Percentiles rank a stretch among this genome's conserved stretches.
Evolutionary conservation across 2,329 filamentous ascomycete genomes (phyloP).

Genomic region (Aureobasidium subglaciale): DNA sequence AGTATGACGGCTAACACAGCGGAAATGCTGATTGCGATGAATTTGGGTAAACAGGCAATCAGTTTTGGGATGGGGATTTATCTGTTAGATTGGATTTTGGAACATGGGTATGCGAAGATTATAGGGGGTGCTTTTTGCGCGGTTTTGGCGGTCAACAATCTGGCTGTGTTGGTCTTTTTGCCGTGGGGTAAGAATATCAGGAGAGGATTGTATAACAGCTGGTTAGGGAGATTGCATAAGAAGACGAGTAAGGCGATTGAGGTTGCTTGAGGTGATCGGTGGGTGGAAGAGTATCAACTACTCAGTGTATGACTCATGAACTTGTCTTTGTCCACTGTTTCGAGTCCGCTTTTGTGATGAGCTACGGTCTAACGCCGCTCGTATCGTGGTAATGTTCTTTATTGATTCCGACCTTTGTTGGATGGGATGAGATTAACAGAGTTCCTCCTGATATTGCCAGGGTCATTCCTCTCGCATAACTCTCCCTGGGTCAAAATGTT

Average conservation of each 20-base stretch:
- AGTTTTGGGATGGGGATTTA: slow-evolving; percentile 31
- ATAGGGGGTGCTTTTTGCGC: slow-evolving; percentile 30
- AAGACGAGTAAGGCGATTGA: slow-evolving; percentile 22
- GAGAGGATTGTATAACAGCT: slow-evolving; percentile 24
- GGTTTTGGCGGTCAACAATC: slow-evolving; percentile 30
- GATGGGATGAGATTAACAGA: too few species aligned
- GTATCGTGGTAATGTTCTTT: too few species aligned
- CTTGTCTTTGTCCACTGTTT: too few species aligned
- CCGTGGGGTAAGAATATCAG: slow-evolving; percentile 29
- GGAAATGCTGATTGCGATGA: slow-evolving; percentile 51
- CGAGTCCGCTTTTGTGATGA: too few species aligned
- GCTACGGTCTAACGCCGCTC: too few species aligned
- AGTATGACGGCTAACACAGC: slow-evolving; percentile 52
- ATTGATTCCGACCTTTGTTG: too few species aligned
- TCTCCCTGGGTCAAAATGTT: too few species aligned
- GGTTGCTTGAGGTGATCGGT: slow-evolving; percentile 17
- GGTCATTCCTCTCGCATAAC: too few species aligned
- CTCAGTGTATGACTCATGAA: too few species aligned
- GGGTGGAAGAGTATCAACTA: too few species aligned
- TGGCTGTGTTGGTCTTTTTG: slow-evolving; percentile 30
- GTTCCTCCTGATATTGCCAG: too few species aligned
- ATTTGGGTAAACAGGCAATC: slow-evolving; percentile 31
- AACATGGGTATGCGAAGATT: slow-evolving; percentile 29
- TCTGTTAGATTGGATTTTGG: slow-evolving; percentile 30
- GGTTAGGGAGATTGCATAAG: slow-evolving; percentile 29